Base-by-base conservation (phyloP, 345 rosid species). In the Raphanus raphanistrum region DNA sequence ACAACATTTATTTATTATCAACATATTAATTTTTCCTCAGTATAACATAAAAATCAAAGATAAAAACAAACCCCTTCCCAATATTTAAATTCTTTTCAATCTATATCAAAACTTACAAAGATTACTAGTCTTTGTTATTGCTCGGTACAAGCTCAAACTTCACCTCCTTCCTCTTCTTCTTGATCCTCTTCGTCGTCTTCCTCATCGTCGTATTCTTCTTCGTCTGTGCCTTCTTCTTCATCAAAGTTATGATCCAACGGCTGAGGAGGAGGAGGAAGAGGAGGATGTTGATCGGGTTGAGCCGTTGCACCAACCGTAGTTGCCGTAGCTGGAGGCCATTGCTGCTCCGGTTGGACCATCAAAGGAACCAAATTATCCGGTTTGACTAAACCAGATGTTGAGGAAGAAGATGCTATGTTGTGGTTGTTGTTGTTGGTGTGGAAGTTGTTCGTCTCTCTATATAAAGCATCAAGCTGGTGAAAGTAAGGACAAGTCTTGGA, bases 401-500 rank as follows among this genome's bases (percentile, higher is more conserved):
- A 74, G 7, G 79, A 69, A 15, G 82, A 63, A n/a, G 79, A 41
- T 4, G 62, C 78, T 0, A 74, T 62, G 28, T 61, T 79, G 63
- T 3, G 21, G 21, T 21, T 21, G 21, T 21, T 21, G 21, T 21
- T 57, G 63, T 2, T 45, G 70, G 13, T 17, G 25, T 77, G 84
- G 29, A 63, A 66, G n/a, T 82, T 88, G 87, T 80, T 80, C 81
- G 73, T 85, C 74, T 87, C 86, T 65, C 63, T 83, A 61, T 90
- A 88, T 10, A 90, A 73, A 71, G 90, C 95, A 17, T 87, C 90
- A 7, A 90, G 92, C 71, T 86, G 90, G 61, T 88, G 88, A 76
- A 88, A 90, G 69, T 90, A 90, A 12, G 95, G 95, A 62, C 95
- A 90, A 35, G 95, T 90, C 75, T 90, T 90, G 8, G 95, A 90